Evolutionary conservation across 495 filamentous ascomycete genomes (phyloP), one percentile per base, ranked within the genome.

Genomic region (Aspergillus panamensis): DNA sequence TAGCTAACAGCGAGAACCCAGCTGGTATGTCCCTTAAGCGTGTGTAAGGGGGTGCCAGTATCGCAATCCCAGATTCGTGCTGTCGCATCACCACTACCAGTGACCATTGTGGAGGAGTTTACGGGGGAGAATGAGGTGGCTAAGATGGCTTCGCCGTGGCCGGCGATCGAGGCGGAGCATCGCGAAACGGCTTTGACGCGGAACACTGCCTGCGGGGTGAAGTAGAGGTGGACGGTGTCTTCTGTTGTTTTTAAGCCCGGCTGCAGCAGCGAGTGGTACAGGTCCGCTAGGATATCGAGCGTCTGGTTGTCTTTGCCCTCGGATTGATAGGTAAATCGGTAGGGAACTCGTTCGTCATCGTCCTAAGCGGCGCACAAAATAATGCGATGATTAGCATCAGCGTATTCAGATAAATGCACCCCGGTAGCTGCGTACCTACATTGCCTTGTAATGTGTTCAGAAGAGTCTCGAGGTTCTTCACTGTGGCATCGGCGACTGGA

Each of bases 41-140:
- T 97, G 68, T 88, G 82, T 53, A 91, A 75, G 0, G 95, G 92
- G 0, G 93, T 97, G 44, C 92, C 92, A 0, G 90, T 97, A 65
- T 97, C 90, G 52, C 91, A 95, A 63, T 99, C 94, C 88, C 90
- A 97, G 75, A 99, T 84, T 47, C 95, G 78, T 7, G 94, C 95
- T 7, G 95, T 97, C 32, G 85, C 84, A 63, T 99, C 95, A 35
- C 95, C 95, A 59, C 87, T 91, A 0, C 92, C 95, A 7, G 88
- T 94, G 0, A 92, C 91, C 74, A 99, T 84, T 53, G 86, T 83
- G 8, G 88, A 84, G 2, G 91, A 93, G 4, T 81, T 85, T 21
- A 81, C 80, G 0, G 95, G 95, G 0, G 91, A 95, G 73, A 97
- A 99, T 39, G 90, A 85, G 9, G 87, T 88, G 14, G 89, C 83